These are phyloP conservation scores for Cruciata laevipes DNA, from an alignment of 257 asterid species.

Conservation along the genomic window DNA sequence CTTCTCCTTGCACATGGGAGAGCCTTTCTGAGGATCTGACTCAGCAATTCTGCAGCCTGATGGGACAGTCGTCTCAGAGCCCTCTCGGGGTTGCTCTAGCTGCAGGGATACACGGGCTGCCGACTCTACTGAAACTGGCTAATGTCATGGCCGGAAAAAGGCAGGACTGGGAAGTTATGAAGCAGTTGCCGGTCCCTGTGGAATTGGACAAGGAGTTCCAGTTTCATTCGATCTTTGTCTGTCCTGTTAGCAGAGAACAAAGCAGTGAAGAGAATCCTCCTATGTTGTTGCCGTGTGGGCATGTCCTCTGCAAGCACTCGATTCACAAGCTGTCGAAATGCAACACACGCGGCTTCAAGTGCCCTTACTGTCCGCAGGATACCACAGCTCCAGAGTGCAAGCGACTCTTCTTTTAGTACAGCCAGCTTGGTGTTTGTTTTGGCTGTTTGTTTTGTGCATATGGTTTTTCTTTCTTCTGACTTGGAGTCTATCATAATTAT, in stretches of 20 bases:
- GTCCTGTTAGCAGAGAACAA: slow-evolving; percentile 53
- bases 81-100: slow-evolving; percentile 42
- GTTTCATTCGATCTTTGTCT: slow-evolving; percentile 57
- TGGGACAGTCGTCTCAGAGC: slow-evolving; percentile 43
- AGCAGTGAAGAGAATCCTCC: slow-evolving; percentile 50
- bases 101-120: slow-evolving; percentile 59
- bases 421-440: neutral
- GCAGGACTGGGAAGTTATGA: slow-evolving; percentile 52
- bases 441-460: slow-evolving; percentile 5
- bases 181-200: slow-evolving; percentile 43
- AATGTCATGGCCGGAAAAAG: slow-evolving; percentile 42
- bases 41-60: slow-evolving; percentile 32
- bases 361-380: slow-evolving; percentile 34
- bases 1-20: slow-evolving; percentile 37
- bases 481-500: neutral
- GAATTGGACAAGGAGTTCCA: slow-evolving; percentile 55
- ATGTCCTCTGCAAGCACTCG: slow-evolving; percentile 55
- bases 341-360: slow-evolving; percentile 40
- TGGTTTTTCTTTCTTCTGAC: neutral
- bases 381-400: slow-evolving; percentile 25
- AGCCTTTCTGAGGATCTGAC: slow-evolving; percentile 32
- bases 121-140: slow-evolving; percentile 48
- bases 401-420: slow-evolving; percentile 20
- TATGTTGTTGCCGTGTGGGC: slow-evolving; percentile 63
- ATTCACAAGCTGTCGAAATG: slow-evolving; percentile 35